Evolutionary conservation across 495 filamentous ascomycete species (phyloP).

Genomic region (Xylaria bambusicola): DNA sequence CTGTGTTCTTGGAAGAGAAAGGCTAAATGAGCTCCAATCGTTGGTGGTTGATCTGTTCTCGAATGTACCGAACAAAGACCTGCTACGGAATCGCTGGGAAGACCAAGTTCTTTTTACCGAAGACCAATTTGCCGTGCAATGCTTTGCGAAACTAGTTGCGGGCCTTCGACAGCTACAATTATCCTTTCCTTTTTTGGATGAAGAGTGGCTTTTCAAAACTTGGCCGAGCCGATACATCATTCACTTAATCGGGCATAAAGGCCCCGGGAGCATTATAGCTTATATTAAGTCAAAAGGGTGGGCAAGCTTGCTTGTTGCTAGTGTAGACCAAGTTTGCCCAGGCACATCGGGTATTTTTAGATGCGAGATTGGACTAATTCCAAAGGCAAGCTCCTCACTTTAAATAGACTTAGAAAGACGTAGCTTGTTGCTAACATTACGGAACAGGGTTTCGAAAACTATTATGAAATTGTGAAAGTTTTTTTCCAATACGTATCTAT

Average conservation of each 20-base stretch:
- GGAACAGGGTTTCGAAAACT: constrained; percentile 62
- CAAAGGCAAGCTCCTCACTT: constrained; percentile 57
- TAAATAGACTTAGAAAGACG: not conserved
- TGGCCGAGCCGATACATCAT: constrained; percentile 89
- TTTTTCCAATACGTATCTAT: constrained; percentile 95
- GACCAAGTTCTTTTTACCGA: constrained; percentile 66
- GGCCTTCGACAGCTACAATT: constrained; percentile 84
- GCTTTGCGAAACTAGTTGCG: constrained; percentile 97
- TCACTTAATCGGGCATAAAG: constrained; percentile 95
- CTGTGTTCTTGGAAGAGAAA: constrained; percentile 83
- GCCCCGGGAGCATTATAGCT: constrained; percentile 92
- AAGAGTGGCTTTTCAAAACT: constrained; percentile 77
- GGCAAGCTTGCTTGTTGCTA: constrained; percentile 85
- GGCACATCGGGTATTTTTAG: constrained; percentile 80
- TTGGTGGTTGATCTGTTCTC: constrained; percentile 91
- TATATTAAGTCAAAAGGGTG: constrained; percentile 95
- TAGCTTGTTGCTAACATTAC: not conserved
- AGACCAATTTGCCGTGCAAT: constrained; percentile 71
- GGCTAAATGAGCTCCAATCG: constrained; percentile 78
- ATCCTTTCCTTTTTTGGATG: constrained; percentile 85
- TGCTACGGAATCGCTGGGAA: constrained; percentile 81
- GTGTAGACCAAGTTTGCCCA: constrained; percentile 72
- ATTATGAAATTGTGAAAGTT: constrained; percentile 81
- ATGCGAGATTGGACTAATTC: constrained; percentile 76
- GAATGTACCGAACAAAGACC: constrained; percentile 78